Conservation (phyloP, 371 early-diverging fungal genomes). For the Circinella minor region DNA sequence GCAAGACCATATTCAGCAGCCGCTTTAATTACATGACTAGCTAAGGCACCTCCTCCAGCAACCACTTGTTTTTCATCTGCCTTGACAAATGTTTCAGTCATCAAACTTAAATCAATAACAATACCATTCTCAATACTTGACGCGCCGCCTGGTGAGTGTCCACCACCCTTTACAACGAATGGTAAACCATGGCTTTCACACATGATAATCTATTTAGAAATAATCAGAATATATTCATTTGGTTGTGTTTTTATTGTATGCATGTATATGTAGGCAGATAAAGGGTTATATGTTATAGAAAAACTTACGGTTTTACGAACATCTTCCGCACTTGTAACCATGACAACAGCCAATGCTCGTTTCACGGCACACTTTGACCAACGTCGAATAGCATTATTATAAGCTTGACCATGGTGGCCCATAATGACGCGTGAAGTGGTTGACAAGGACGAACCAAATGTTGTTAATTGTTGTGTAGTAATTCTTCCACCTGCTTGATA, state of each 20-base stretch:
- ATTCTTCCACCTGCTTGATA: constrained; percentile 21
- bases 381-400: constrained; percentile 21
- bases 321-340: constrained; percentile 28
- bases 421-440: constrained; percentile 26
- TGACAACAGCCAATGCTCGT: constrained; percentile 27
- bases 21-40: constrained; percentile 38
- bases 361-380: constrained; percentile 37
- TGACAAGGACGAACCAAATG: constrained; percentile 28
- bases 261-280: too few relatives aligned
- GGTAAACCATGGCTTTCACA: constrained; percentile 23
- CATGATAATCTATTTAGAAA: constrained; percentile 26
- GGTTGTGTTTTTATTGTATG: too few relatives aligned
- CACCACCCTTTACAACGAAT: constrained; percentile 55
- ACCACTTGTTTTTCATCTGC: constrained; percentile 28
- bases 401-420: constrained; percentile 26
- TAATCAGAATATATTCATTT: too few relatives aligned
- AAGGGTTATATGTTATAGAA: too few relatives aligned
- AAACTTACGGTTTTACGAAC: constrained; percentile 33
- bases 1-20: constrained; percentile 43
- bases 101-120: constrained; percentile 42
- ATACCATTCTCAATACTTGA: constrained; percentile 42
- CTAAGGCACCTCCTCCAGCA: constrained; percentile 46
- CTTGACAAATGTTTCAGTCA: constrained; percentile 30
- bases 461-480: constrained; percentile 28
- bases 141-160: constrained; percentile 62